Evolutionary conservation across 2,329 filamentous ascomycete genomes (phyloP), one percentile per base, ranked within the genome.

Genomic region (Diaporthe nobilis): DNA sequence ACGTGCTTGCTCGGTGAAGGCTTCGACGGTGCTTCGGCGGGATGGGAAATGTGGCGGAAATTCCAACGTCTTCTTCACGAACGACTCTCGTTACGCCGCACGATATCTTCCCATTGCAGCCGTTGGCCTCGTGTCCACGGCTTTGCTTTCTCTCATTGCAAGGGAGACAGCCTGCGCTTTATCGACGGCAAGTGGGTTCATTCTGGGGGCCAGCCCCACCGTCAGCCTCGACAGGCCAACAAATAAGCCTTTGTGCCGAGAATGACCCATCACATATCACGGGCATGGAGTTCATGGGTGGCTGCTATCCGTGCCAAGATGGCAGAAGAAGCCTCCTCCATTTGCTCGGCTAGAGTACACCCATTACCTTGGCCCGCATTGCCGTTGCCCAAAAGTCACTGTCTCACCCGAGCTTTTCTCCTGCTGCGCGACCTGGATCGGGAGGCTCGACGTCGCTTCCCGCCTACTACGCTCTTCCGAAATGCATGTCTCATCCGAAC

Each of bases 391-490:
- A n/a, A 22, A 65, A 20, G 72, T 75, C 55, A 51, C 28, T 77
- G 73, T 75, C 76, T 77, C 47, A 75, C 73, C 42, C 70, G 73
- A 77, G 44, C 22, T 25, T 44, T 39, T 58, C 28, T 42, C 31
- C 61, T 39, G 73, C 63, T 71, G 63, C 42, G 37, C n/a, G 37
- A 60, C 73, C 49, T 70, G 72, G 57, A 67, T 74, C 65, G 75
- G 75, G 73, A 75, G 63, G 68, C 70, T 72, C 73, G 73, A 71
- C 72, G 73, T 71, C 72, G 71, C 63, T 20, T 44, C 58, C 76
- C 70, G 70, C 71, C 63, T 61, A 65, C 71, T 71, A 77, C 53
- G 49, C 63, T 75, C 22, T 73, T 73, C 76, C 76, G 70, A 75
- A 73, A 75, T 77, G 73, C 70, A 60, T 73, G 73, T 75, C 73